A percentile compares a stretch with the other conserved stretches of the same genome.
Evolutionary conservation across 331 rosid species (phyloP).

Genomic region (Acacia concinna): DNA sequence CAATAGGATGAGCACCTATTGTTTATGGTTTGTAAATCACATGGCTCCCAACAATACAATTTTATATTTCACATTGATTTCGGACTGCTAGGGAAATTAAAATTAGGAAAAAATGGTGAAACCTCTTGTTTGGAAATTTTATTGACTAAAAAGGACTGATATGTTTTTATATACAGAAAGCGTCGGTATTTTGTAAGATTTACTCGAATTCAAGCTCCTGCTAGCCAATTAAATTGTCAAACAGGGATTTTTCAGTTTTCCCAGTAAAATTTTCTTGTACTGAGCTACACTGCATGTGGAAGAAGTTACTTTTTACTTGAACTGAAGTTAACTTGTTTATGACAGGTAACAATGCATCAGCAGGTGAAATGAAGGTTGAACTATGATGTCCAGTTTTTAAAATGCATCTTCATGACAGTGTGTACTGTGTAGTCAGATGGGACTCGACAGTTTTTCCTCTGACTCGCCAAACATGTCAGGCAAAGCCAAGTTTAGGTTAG

Average conservation of each 20-base stretch:
- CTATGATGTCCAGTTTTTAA: conserved; percentile 39
- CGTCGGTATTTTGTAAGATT: too few relatives aligned
- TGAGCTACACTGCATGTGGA: not conserved
- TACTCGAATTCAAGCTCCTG: too few relatives aligned
- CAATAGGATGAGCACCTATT: not conserved
- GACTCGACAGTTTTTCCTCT: conserved; percentile 28
- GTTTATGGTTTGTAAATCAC: not conserved
- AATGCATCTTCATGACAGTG: not conserved
- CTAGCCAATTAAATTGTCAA: too few relatives aligned
- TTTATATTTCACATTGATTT: not conserved
- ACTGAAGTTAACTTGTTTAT: conserved; percentile 1
- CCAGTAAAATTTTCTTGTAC: too few relatives aligned
- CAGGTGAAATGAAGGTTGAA: conserved; percentile 66
- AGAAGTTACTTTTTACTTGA: conserved; percentile 17
- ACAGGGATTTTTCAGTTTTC: too few relatives aligned
- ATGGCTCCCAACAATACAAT: not conserved
- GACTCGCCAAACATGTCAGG: conserved; percentile 31
- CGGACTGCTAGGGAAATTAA: not conserved
- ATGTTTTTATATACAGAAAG: too few relatives aligned
- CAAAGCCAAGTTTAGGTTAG: conserved; percentile 33
- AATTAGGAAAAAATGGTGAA: not conserved
- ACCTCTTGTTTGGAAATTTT: too few relatives aligned
- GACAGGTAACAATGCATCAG: conserved; percentile 50
- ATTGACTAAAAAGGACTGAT: too few relatives aligned
- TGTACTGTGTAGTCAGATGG: conserved; percentile 22